Evolutionary conservation across 2,329 filamentous ascomycete genomes (phyloP).

Genomic region (Exophiala aquamarina): DNA sequence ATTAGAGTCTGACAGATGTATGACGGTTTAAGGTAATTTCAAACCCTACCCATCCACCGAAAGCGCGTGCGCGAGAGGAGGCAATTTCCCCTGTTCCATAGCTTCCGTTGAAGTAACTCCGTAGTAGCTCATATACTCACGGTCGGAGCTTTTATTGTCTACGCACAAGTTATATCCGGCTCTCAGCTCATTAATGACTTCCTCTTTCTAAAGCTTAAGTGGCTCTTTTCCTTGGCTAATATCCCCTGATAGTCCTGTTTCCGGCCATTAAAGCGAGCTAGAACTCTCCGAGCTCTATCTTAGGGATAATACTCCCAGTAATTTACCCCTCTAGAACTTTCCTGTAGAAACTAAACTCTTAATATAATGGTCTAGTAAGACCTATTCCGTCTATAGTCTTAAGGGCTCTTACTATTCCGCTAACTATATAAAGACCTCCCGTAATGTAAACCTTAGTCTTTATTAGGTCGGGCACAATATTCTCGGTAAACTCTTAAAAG

Average conservation of each 20-base stretch:
- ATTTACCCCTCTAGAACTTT: constrained; percentile 37
- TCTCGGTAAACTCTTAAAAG: constrained; percentile 61
- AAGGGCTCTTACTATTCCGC: constrained; percentile 59
- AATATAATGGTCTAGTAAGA: constrained; percentile 54
- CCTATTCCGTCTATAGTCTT: constrained; percentile 61
- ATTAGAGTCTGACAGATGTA: too few relatives aligned
- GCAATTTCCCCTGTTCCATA: constrained; percentile 3
- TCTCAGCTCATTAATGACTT: constrained; percentile 3
- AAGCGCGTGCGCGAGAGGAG: background rate
- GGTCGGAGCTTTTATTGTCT: constrained; percentile 11
- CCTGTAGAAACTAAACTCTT: constrained; percentile 45
- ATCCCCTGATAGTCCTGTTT: constrained; percentile 11
- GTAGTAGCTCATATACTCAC: constrained; percentile 11
- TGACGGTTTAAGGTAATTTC: too few relatives aligned
- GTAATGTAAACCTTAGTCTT: constrained; percentile 61
- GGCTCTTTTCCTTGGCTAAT: constrained; percentile 11
- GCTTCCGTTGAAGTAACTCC: constrained; percentile 9
- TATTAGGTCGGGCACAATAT: constrained; percentile 47
- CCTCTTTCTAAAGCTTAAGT: constrained; percentile 8
- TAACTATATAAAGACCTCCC: constrained; percentile 56
- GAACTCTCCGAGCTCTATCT: constrained; percentile 9
- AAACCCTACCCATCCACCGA: too few relatives aligned
- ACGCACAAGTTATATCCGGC: constrained; percentile 6
- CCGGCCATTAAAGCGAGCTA: constrained; percentile 13
- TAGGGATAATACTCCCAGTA: constrained; percentile 42